These are phyloP conservation scores for Conidiobolus incongruus DNA, from an alignment of 371 early-diverging fungal genomes.

Conservation along the genomic window DNA sequence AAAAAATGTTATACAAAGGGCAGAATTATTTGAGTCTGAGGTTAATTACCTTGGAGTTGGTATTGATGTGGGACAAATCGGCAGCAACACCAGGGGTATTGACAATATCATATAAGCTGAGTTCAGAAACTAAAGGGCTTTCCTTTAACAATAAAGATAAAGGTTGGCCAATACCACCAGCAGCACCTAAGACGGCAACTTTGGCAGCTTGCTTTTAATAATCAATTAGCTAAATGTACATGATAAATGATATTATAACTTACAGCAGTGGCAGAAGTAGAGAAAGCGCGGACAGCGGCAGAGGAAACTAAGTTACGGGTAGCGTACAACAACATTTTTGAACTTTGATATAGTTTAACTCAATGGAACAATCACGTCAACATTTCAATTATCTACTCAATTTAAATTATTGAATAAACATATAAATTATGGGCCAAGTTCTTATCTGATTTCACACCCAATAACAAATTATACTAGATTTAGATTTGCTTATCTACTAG, in stretches of 20 bases:
- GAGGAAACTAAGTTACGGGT: constrained; percentile 6
- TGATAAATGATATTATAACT: not conserved
- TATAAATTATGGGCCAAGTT: too few relatives aligned
- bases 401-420: too few relatives aligned
- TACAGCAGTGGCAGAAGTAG: constrained; percentile 20
- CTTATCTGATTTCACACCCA: too few relatives aligned
- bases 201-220: constrained; percentile 12
- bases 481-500: too few relatives aligned
- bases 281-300: constrained; percentile 46
- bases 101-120: constrained; percentile 87
- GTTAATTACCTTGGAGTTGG: constrained; percentile 51
- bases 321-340: too few relatives aligned
- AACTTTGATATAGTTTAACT: too few relatives aligned
- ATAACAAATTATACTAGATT: too few relatives aligned
- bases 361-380: too few relatives aligned
- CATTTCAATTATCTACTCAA: too few relatives aligned
- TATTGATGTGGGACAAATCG: constrained; percentile 93
- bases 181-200: constrained; percentile 75
- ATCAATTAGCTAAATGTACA: not conserved
- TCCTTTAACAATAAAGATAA: constrained; percentile 72
- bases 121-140: constrained; percentile 54
- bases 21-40: not conserved
- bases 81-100: constrained; percentile 96
- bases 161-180: constrained; percentile 86
- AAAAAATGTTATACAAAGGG: too few relatives aligned